phyloP scores from a whole-genome alignment of 768 basidiomycete species.

The Termitomyces sp. region DNA sequence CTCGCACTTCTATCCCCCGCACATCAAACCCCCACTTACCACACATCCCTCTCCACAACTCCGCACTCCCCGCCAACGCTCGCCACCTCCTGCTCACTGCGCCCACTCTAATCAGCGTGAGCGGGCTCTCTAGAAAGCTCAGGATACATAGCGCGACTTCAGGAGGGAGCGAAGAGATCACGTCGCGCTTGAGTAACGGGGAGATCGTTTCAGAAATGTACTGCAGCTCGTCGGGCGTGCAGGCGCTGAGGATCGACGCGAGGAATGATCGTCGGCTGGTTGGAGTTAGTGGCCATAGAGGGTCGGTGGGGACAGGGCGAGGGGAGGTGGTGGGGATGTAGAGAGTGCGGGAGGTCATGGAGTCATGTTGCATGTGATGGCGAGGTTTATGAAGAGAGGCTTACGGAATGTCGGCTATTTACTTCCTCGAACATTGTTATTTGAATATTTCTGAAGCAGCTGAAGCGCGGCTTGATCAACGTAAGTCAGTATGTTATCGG shows the following conservation, averaged over 20 bases:
- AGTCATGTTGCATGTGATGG: no score
- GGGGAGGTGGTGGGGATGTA: not conserved
- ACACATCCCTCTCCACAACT: slow-evolving; percentile 80
- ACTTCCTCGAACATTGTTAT: no score
- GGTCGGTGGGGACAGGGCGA: not conserved
- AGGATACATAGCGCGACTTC: slow-evolving; percentile 80
- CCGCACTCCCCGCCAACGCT: slow-evolving; percentile 66
- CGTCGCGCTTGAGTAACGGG: slow-evolving; percentile 62
- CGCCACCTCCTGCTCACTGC: slow-evolving; percentile 75
- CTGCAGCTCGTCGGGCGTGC: slow-evolving; percentile 42
- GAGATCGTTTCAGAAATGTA: slow-evolving; percentile 64
- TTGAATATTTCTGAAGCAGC: no score
- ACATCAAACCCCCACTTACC: slow-evolving; percentile 43
- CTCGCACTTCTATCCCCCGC: not conserved
- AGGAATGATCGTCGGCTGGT: not conserved
- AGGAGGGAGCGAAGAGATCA: slow-evolving; percentile 35
- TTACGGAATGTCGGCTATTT: no score
- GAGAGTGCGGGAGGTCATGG: not conserved
- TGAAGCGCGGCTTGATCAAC: no score
- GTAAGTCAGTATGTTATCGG: no score
- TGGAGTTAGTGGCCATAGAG: not conserved
- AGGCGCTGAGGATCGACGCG: slow-evolving; percentile 7
- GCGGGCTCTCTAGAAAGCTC: slow-evolving; percentile 71
- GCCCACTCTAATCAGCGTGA: slow-evolving; percentile 63
- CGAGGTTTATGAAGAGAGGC: no score